Percentiles rank a stretch among this genome's conserved stretches.
These are phyloP conservation scores for Claviceps quebecensis DNA, from an alignment of 2,329 filamentous ascomycete species.

Conservation along the genomic window DNA sequence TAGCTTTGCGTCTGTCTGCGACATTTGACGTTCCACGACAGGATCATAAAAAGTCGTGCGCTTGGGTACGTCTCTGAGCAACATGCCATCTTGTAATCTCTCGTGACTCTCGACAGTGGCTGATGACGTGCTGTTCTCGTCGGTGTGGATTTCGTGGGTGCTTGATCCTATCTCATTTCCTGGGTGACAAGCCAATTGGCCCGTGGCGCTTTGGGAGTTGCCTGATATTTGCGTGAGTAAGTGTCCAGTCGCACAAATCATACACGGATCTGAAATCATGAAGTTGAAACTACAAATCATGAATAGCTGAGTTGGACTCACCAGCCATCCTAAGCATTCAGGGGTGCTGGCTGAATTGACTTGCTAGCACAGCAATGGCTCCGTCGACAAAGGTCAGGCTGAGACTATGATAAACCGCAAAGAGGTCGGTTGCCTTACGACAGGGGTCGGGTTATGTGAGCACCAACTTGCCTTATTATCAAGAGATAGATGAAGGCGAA, in stretches of 20 bases:
- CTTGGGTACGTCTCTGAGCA: slow-evolving; percentile 45
- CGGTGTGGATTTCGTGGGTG: background rate
- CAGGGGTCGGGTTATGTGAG: background rate
- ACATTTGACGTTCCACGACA: slow-evolving; percentile 86
- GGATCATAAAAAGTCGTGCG: slow-evolving; percentile 88
- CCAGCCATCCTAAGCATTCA: slow-evolving; percentile 1
- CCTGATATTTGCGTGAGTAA: background rate
- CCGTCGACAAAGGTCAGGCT: background rate
- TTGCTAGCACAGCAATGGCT: background rate
- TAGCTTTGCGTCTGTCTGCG: slow-evolving; percentile 83
- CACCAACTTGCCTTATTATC: too few relatives aligned
- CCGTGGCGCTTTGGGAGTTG: background rate
- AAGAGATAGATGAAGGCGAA: too few relatives aligned
- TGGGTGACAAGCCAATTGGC: background rate
- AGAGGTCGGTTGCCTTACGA: background rate
- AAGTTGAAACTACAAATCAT: background rate
- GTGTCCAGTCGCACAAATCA: background rate
- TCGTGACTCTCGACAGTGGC: slow-evolving; percentile 13
- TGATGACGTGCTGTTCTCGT: background rate
- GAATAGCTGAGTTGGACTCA: background rate
- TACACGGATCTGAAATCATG: background rate
- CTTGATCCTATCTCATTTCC: background rate
- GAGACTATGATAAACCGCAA: background rate
- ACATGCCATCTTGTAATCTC: slow-evolving; percentile 39
- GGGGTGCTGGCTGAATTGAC: background rate